These are phyloP conservation scores for Phytophthora nicotianae DNA, from an alignment of 352 stramenopile genomes.

Conservation along the genomic window DNA sequence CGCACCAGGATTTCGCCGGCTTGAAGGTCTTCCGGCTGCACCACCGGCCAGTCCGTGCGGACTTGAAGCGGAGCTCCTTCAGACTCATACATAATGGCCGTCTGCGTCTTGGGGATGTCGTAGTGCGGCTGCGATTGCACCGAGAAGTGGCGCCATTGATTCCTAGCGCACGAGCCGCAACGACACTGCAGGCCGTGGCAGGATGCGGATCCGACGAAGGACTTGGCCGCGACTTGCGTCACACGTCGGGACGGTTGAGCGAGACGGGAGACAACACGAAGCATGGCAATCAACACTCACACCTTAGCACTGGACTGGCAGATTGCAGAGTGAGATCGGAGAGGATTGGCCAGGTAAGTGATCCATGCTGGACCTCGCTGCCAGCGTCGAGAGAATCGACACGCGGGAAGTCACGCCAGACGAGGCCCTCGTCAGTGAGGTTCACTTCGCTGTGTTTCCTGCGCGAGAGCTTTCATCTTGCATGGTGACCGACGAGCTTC, in stretches of 20 bases:
- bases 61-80: conserved; percentile 43
- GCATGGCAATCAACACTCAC: conserved; percentile 13
- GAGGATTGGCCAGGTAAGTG: conserved; percentile 4
- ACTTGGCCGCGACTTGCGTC: conserved; percentile 25
- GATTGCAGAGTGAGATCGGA: conserved; percentile 21
- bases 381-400: conserved; percentile 13
- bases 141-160: conserved; percentile 34
- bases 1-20: conserved; percentile 52
- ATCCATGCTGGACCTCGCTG: conserved; percentile 11
- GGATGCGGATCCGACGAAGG: conserved; percentile 8
- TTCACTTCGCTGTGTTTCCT: conserved; percentile 16
- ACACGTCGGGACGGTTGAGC: conserved; percentile 26
- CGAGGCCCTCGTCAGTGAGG: too few species aligned
- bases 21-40: conserved; percentile 45
- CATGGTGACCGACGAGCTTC: conserved; percentile 18
- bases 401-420: conserved; percentile 7
- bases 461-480: neutral
- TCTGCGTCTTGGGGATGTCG: conserved; percentile 55
- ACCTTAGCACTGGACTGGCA: conserved; percentile 4
- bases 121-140: conserved; percentile 50
- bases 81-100: conserved; percentile 47
- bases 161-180: conserved; percentile 2
- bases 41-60: conserved; percentile 48
- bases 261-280: conserved; percentile 35
- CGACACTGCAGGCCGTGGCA: conserved; percentile 13